Conservation (phyloP, 306 rosid species). For the Elaeagnus macrophylla region DNA sequence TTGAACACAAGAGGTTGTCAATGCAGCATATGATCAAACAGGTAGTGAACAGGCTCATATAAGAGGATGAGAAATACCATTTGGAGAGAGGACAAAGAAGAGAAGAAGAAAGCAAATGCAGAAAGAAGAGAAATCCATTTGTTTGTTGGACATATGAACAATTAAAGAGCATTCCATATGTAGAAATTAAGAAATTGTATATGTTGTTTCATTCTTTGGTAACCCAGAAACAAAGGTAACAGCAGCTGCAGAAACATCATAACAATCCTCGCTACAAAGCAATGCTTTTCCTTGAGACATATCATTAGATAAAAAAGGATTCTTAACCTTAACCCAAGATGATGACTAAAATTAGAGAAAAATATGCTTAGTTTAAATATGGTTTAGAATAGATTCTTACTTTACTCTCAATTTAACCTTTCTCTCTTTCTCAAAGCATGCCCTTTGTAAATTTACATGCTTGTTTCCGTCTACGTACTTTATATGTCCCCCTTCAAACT, state of each 20-base stretch:
- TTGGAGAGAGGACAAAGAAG: constrained; percentile 33
- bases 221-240: constrained; percentile 30
- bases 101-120: constrained; percentile 36
- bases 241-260: constrained; percentile 1
- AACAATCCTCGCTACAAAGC: constrained; percentile 19
- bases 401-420: constrained; percentile 38
- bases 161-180: constrained; percentile 30
- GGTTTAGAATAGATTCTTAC: constrained; percentile 72
- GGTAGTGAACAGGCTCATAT: neutral
- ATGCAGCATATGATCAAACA: neutral
- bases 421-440: constrained; percentile 32
- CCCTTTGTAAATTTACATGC: constrained; percentile 27
- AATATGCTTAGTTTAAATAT: constrained; percentile 57
- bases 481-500: neutral
- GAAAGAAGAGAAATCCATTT: constrained; percentile 34
- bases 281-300: constrained; percentile 52
- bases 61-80: constrained; percentile 29
- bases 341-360: constrained; percentile 12
- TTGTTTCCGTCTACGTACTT: constrained; percentile 6
- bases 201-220: neutral
- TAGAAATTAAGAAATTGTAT: constrained; percentile 18
- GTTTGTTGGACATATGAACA: constrained; percentile 21
- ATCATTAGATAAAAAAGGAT: constrained; percentile 27
- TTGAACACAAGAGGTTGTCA: neutral
- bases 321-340: constrained; percentile 30